Conservation (phyloP, 352 stramenopile genomes). For the Proteromonas lacertae region DNA sequence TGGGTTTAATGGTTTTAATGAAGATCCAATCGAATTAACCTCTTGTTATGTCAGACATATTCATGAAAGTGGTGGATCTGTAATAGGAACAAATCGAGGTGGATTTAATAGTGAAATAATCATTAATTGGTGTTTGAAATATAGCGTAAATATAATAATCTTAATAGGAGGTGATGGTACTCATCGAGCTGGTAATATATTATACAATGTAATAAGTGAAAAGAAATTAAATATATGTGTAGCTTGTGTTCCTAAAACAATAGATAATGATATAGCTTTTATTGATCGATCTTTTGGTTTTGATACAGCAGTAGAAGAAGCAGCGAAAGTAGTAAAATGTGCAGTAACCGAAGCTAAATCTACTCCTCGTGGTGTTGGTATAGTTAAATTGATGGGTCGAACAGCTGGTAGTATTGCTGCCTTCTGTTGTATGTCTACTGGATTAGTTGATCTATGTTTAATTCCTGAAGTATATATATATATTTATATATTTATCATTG, state of each 20-base stretch:
- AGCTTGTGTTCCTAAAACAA: slow-evolving; percentile 86
- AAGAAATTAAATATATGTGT: slow-evolving; percentile 51
- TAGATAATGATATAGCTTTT: slow-evolving; percentile 94
- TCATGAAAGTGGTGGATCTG: slow-evolving; percentile 54
- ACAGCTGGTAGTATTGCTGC: slow-evolving; percentile 80
- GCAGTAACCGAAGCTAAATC: slow-evolving; percentile 14
- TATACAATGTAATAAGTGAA: slow-evolving; percentile 10
- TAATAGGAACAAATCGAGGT: slow-evolving; percentile 59
- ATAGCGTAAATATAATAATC: slow-evolving; percentile 61
- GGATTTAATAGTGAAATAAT: slow-evolving; percentile 89
- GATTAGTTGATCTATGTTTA: slow-evolving; percentile 86
- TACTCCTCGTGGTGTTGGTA: slow-evolving; percentile 75
- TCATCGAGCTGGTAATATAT: slow-evolving; percentile 60
- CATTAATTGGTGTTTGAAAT: slow-evolving; percentile 43
- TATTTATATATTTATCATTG: slow-evolving; percentile 3
- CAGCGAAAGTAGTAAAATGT: slow-evolving; percentile 41
- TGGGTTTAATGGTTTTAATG: slow-evolving; percentile 17
- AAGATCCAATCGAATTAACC: slow-evolving; percentile 32
- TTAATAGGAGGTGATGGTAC: slow-evolving; percentile 89
- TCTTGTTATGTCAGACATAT: slow-evolving; percentile 23
- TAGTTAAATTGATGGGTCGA: slow-evolving; percentile 94
- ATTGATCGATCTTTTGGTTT: slow-evolving; percentile 93
- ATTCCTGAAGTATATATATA: slow-evolving; percentile 48
- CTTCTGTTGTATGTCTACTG: slow-evolving; percentile 70
- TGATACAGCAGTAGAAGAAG: slow-evolving; percentile 72